Conservation (phyloP, 179 eudicot species). For the Beta lomatogona region DNA sequence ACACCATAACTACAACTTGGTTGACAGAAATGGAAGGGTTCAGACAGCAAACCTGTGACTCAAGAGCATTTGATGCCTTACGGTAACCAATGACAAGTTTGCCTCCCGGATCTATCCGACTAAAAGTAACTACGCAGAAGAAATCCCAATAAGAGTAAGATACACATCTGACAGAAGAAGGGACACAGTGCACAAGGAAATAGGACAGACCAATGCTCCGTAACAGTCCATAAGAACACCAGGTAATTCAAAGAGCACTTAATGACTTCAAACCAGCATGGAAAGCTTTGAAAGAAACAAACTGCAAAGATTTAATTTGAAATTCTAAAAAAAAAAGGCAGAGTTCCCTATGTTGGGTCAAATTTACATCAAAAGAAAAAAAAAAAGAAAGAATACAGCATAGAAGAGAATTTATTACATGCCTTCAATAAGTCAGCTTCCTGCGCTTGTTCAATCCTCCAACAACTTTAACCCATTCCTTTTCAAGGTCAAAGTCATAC, state of each 20-base stretch:
- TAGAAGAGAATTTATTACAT: background rate
- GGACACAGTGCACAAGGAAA: background rate
- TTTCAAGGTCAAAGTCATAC: background rate
- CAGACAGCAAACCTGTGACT: slow-evolving; percentile 37
- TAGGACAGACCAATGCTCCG: background rate
- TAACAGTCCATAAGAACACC: background rate
- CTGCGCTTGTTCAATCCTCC: background rate
- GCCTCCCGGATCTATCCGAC: slow-evolving; percentile 57
- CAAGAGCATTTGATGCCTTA: slow-evolving; percentile 43
- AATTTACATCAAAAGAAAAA: no score
- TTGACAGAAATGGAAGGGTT: slow-evolving; percentile 9
- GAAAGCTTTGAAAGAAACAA: background rate
- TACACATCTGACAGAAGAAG: slow-evolving; percentile 8
- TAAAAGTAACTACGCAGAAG: slow-evolving; percentile 44
- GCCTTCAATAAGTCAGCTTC: background rate
- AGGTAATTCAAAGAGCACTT: background rate
- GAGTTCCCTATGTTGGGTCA: no score
- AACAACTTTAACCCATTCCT: background rate
- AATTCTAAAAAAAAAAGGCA: no score
- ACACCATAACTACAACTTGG: background rate
- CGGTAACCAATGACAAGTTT: slow-evolving; percentile 54
- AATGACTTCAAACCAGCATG: slow-evolving; percentile 9
- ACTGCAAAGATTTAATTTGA: background rate
- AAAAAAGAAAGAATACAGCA: background rate
- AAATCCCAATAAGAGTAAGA: slow-evolving; percentile 21